phyloP scores from a whole-genome alignment of 495 filamentous ascomycete genomes.

The Pseudotulostoma volvatum region DNA sequence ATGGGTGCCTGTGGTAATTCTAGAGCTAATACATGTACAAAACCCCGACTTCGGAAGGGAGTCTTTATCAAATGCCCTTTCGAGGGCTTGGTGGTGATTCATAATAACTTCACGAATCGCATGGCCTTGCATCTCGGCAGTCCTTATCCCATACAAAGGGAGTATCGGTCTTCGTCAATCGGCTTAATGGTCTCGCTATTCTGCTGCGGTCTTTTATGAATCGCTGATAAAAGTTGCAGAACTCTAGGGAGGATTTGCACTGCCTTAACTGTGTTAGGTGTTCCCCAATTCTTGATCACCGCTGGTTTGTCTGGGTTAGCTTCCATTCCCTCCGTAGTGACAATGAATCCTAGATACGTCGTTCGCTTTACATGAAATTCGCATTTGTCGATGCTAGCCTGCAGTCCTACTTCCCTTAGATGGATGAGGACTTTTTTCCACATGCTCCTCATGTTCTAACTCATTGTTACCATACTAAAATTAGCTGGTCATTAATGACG shows the following conservation, averaged over 20 bases:
- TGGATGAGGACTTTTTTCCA: slow-evolving; percentile 6
- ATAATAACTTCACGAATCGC: slow-evolving; percentile 31
- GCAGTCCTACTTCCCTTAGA: too few species aligned
- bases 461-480: slow-evolving; percentile 17
- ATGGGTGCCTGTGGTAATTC: slow-evolving; percentile 60
- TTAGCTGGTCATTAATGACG: slow-evolving; percentile 21
- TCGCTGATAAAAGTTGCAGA: too few species aligned
- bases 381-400: too few species aligned
- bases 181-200: slow-evolving; percentile 5
- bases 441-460: slow-evolving; percentile 10
- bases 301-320: slow-evolving; percentile 8
- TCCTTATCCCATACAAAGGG: slow-evolving; percentile 39
- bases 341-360: too few species aligned
- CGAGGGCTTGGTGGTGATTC: too few species aligned
- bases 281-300: too few species aligned
- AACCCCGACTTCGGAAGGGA: too few species aligned
- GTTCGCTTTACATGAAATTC: too few species aligned
- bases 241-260: too few species aligned
- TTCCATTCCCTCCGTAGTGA: slow-evolving; percentile 10
- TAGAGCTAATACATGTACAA: slow-evolving; percentile 60
- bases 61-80: too few species aligned
- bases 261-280: too few species aligned
- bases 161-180: slow-evolving; percentile 6
- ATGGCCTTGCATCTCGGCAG: too few species aligned
- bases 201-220: slow-evolving; percentile 9